Evolutionary conservation across 768 basidiomycete genomes (phyloP).

Genomic region (Macrolepiota dolichaula): DNA sequence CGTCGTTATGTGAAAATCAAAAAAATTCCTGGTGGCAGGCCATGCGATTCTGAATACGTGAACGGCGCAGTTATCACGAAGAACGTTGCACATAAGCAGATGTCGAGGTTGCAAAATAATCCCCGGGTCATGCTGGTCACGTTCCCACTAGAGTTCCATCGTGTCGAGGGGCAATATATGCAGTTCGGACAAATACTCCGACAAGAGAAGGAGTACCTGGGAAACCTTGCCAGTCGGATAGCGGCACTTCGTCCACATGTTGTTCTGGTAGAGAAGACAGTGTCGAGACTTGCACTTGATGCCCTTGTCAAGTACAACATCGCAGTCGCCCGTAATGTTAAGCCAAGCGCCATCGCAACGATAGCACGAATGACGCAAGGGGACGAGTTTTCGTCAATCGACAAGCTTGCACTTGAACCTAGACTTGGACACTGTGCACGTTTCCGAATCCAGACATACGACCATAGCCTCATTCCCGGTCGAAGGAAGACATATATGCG

Average conservation of each 20-base stretch:
- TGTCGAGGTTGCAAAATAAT: constrained; percentile 78
- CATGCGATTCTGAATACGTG: constrained; percentile 93
- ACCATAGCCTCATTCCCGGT: constrained; percentile 92
- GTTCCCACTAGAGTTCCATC: constrained; percentile 91
- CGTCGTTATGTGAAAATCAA: constrained; percentile 96
- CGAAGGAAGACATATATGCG: constrained; percentile 95
- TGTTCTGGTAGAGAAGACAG: constrained; percentile 87
- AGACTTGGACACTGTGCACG: constrained; percentile 83
- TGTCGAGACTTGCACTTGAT: constrained; percentile 88
- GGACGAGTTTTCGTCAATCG: constrained; percentile 94
- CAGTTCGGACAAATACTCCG: constrained; percentile 87
- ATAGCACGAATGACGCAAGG: constrained; percentile 94
- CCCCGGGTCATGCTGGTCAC: constrained; percentile 96
- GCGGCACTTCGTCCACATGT: constrained; percentile 90
- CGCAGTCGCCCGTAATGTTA: constrained; percentile 87
- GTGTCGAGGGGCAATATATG: constrained; percentile 90
- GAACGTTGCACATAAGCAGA: constrained; percentile 94
- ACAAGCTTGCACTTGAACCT: constrained; percentile 87
- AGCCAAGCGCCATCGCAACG: constrained; percentile 80
- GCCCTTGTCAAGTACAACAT: constrained; percentile 82
- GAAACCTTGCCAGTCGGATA: constrained; percentile 83
- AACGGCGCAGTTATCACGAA: constrained; percentile 97
- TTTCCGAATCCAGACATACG: constrained; percentile 90
- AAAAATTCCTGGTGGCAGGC: constrained; percentile 92
- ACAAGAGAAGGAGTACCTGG: constrained; percentile 91